Percentiles rank a stretch among this genome's conserved stretches.
These are phyloP conservation scores for Globisporangium irregulare DNA, from an alignment of 352 stramenopile genomes.

Conservation along the genomic window DNA sequence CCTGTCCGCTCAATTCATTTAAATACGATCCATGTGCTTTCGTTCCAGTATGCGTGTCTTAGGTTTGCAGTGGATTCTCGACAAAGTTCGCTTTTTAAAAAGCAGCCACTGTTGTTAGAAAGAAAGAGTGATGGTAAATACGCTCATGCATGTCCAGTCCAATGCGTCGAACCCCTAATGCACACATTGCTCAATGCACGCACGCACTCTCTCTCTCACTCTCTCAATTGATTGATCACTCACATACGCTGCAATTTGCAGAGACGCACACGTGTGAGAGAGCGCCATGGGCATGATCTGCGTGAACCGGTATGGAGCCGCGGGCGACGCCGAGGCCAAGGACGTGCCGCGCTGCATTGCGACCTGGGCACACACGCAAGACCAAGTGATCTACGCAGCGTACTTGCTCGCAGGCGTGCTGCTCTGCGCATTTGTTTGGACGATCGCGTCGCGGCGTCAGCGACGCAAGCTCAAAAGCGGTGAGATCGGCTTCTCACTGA, in stretches of 20 bases:
- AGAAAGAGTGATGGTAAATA: not conserved
- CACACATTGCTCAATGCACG: not conserved
- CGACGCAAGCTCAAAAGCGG: slow-evolving; percentile 46
- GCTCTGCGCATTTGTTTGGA: slow-evolving; percentile 54
- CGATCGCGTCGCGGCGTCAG: slow-evolving; percentile 49
- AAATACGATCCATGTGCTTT: not conserved
- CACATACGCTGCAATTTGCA: not conserved
- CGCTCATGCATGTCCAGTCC: not conserved
- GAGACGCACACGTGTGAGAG: not conserved
- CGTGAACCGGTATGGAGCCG: slow-evolving; percentile 51
- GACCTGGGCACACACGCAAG: slow-evolving; percentile 68
- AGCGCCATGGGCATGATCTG: slow-evolving; percentile 61
- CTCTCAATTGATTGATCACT: not conserved
- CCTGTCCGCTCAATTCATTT: not conserved
- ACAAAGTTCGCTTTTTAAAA: not conserved
- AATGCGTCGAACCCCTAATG: not conserved
- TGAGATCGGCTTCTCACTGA: slow-evolving; percentile 81
- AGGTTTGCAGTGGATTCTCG: not conserved
- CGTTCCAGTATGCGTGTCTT: not conserved
- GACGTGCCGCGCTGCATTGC: slow-evolving; percentile 60
- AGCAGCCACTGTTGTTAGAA: not conserved
- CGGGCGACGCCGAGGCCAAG: slow-evolving; percentile 15
- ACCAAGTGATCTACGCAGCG: slow-evolving; percentile 57
- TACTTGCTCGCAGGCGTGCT: slow-evolving; percentile 49
- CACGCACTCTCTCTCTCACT: not conserved